Evolutionary conservation across 2,329 filamentous ascomycete genomes (phyloP), one percentile per base, ranked within the genome.

Genomic region (Tolypocladium nubicola): DNA sequence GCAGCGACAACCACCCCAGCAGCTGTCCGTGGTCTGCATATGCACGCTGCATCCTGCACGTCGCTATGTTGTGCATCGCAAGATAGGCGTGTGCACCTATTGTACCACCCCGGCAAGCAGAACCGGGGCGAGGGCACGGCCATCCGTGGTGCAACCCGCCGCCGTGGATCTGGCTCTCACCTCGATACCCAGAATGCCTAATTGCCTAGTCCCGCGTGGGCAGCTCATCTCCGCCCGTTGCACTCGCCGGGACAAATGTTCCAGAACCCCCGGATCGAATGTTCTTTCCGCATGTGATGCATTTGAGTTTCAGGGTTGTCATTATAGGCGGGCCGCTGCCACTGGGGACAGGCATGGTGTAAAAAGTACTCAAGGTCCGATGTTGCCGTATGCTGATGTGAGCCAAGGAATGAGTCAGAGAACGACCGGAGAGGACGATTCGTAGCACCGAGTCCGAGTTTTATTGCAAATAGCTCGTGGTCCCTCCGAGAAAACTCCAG

Each of bases 1-100:
- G 19, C 30, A 50, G 5, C 30, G 30, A 8, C 26, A 50, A n/a
- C 45, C 43, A 47, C 45, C 45, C 26, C 45, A 33, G 23, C 23
- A 49, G 47, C 30, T 4, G 9, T 9, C 33, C 45, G 3, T 30
- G 45, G 45, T 16, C 16, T 35, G 47, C 47, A 50, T 50, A 50
- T 50, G 47, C 47, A 35, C 30, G 30, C 56, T 54, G 55, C 59
- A 54, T 41, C 35, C 58, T 60, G 57, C 59, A 59, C 10, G 59
- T 49, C 47, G 30, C 54, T 38, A 54, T 57, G 55, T 53, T 56
- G 53, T 57, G 57, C 55, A 19, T 39, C 45, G 26, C 45, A 19
- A 49, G 23, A 16, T 2, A 10, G 8, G 47, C 13, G 47, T 49
- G 13, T 23, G 14, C 30, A 21, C 4, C 8, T 33, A 14, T 19